Evolutionary conservation across 768 basidiomycete species (phyloP), one percentile per base, ranked within the genome.

Genomic region (Fomitopsis pulvina): DNA sequence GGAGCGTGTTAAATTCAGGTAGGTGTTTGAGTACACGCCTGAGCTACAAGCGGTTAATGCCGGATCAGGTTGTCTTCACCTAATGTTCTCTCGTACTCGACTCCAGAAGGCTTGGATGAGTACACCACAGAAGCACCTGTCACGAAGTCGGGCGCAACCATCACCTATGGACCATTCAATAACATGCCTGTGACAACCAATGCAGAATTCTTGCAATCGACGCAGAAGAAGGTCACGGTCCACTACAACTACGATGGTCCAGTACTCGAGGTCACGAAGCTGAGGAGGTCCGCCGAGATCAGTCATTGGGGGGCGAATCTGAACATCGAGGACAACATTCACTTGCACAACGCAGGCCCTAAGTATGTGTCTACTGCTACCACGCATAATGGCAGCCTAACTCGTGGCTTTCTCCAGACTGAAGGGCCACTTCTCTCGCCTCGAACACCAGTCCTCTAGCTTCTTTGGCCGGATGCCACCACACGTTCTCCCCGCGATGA

Each of bases 261-360:
- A 0, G 79, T 96, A 38, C 63, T 93, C 21, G 82, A 91, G 55
- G 71, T 97, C 45, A 75, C 72, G 27, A 81, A 74, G 38, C 77
- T 96, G 27, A 76, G 79, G 52, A 83, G 96, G 43, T 60, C 76
- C 0, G 92, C 85, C 1, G 95, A 99, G 69, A 83, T 99, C 55
- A 95, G 92, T 56, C 95, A 98, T 63, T 98, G 95, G 96, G 94
- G 95, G 28, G 81, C 83, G 37, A 96, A 96, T 66, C 64, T 99
- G 30, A 96, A 97, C 61, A 85, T 94, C 26, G 81, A 97, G 65
- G 93, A 99, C 68, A 79, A 88, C 28, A 80, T 96, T 52, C 63
- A 77, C 50, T 70, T 99, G n/a, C 77, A 79, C 65, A 99, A 99
- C 62, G 86, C 83, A 51, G 96, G 95, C 3, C 92, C 96, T 11